Base-by-base conservation (phyloP, 139 green algal genomes). In the Trebouxia sp. region DNA sequence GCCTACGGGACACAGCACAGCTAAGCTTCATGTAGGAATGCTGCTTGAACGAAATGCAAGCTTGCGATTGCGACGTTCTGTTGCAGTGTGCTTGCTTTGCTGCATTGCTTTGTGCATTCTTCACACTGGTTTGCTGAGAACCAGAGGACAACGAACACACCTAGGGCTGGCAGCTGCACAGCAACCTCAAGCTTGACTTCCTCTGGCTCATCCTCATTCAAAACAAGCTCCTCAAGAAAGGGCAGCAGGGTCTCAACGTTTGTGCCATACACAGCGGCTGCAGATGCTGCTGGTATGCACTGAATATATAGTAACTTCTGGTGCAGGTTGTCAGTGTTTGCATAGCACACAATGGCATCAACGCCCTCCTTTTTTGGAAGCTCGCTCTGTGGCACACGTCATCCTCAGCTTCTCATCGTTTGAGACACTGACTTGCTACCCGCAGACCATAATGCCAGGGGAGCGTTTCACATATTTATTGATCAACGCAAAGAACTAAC, bases 161-260 rank as follows among this genome's bases (percentile, higher is more conserved):
- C 83, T 8, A 86, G 55, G 4, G 78, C 69, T 3, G 65, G 53
- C 32, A 86, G 78, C 56, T 84, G 78, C 11, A 67, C 39, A 5
- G 79, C 83, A 0, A 65, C 48, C 22, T 72, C 83, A 20, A 58
- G 24, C 41, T 80, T 80, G 6, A 87, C 42, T 65, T 83, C 83
- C 32, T 75, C 55, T 58, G 81, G 37, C 39, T 66, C 48, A 0
- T 56, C 62, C n/a, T 66, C 75, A 8, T 69, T 30, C 11, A 41
- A 10, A 15, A 53, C 50, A 14, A 87, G 75, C 74, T 85, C 56
- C 20, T 66, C 28, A 32, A 87, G n/a, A 28, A 85, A 32, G 5
- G 80, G 83, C 15, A 82, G 26, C 30, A 84, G 65, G 22, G 48
- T 45, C 17, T 41, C 15, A 5, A 56, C 58, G 42, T 37, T 80